Evolutionary conservation across 257 asterid species (phyloP), one percentile per base, ranked within the genome.

Genomic region (Vinca minor): DNA sequence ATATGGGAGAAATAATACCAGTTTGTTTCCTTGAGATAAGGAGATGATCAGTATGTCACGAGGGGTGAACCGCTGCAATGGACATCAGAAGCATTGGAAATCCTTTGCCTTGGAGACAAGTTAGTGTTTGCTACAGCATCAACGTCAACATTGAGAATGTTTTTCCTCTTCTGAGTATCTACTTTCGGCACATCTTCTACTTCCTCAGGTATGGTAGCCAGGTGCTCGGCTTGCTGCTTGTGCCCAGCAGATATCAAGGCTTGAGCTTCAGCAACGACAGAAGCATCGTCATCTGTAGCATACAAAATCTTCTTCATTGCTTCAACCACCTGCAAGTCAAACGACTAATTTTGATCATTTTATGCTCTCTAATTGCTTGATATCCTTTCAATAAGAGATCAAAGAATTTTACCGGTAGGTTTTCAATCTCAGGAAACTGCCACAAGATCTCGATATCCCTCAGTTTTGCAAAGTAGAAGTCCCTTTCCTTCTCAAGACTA

Each of bases 401-500:
- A 66, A 56, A 54, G 60, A 39, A 61, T 15, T 39, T 44, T 85
- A 91, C 98, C 2, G 85, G 82, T 55, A 69, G 72, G 34, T 82
- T 83, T 78, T 79, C 96, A 59, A 85, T 76, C 69, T 76, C 80
- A 10, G 96, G 88, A 42, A 75, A 78, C 80, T 91, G 96, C 81
- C 95, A 86, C 45, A 88, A 55, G 72, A 91, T 83, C 69, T 88
- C 98, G 46, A 88, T 75, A 62, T 91, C 98, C 81, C 98, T 86
- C 80, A 91, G 53, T 75, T 88, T 91, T 56, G 86, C 78, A 64
- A 91, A 91, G 84, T 88, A 88, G 74, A 88, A 91, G 80, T 88
- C 98, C 73, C 98, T 83, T 78, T 91, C 98, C 84, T 85, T 86
- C 83, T 91, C 98, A 15, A 88, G 82, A 56, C 92, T 82, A 71